These are phyloP conservation scores for Allium cepa DNA, from an alignment of 106 monocot genomes.

Conservation along the genomic window DNA sequence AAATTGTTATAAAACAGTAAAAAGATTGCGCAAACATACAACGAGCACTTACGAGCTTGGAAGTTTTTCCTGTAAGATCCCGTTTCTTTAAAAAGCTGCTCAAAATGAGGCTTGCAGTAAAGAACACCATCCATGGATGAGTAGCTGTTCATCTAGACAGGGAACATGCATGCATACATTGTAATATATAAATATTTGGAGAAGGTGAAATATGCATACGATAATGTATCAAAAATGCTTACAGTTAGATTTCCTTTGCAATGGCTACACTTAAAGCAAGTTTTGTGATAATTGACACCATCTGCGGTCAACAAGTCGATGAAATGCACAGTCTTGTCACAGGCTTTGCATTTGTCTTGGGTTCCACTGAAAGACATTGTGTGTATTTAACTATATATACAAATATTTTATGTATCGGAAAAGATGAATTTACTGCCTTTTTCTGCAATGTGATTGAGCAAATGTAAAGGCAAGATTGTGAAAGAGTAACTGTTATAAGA, in stretches of 20 bases:
- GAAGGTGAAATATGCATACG: too few relatives aligned
- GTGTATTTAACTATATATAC: neutral
- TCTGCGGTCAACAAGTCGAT: constrained; percentile 4
- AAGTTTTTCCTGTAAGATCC: neutral
- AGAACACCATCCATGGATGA: constrained; percentile 15
- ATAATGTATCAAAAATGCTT: neutral
- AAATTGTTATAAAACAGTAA: neutral
- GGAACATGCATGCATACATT: neutral
- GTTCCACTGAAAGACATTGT: constrained; percentile 4
- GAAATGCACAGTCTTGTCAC: constrained; percentile 5
- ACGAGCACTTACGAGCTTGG: neutral
- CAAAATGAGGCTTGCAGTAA: constrained; percentile 7
- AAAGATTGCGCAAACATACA: neutral
- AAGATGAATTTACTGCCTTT: neutral
- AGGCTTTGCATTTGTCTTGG: constrained; percentile 7
- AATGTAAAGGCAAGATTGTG: neutral
- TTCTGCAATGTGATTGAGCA: neutral
- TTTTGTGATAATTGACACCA: constrained; percentile 2
- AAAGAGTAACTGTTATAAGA: neutral
- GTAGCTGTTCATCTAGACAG: constrained; percentile 4
- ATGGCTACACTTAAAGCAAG: constrained; percentile 15
- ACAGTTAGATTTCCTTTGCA: constrained; percentile 13
- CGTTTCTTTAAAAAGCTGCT: constrained; percentile 4
- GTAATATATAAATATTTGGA: neutral
- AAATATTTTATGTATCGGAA: neutral